These are phyloP conservation scores for Graphilbum fragrans DNA, from an alignment of 2,329 filamentous ascomycete genomes.

Conservation along the genomic window DNA sequence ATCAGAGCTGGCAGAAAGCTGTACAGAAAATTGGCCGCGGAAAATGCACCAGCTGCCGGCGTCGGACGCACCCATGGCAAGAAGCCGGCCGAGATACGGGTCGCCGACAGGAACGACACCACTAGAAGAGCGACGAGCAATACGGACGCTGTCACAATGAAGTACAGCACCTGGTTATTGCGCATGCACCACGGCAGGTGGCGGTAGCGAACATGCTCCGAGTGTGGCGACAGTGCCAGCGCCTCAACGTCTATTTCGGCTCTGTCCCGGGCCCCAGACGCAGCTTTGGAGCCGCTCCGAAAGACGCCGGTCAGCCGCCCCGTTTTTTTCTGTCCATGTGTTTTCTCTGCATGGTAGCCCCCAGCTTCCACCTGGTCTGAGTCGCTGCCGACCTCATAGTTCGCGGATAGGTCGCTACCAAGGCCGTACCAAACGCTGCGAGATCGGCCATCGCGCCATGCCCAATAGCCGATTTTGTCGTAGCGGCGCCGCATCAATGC, in stretches of 20 bases:
- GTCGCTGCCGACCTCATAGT: constrained; percentile 6
- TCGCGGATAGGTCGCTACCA: constrained; percentile 32
- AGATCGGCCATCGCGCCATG: constrained; percentile 47
- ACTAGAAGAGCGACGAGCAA: constrained; percentile 61
- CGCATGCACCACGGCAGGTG: constrained; percentile 70
- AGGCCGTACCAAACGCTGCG: constrained; percentile 67
- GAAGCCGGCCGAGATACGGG: constrained; percentile 58
- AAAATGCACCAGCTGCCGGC: constrained; percentile 56
- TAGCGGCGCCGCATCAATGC: constrained; percentile 43
- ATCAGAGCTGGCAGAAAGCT: constrained; percentile 59
- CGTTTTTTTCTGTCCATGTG: not conserved
- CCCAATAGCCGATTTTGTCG: constrained; percentile 81
- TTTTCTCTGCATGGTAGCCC: constrained; percentile 1
- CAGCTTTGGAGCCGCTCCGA: too few relatives aligned
- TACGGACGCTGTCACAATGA: constrained; percentile 45
- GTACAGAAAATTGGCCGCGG: constrained; percentile 79
- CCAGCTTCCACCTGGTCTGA: constrained; percentile 2
- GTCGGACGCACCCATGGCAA: constrained; percentile 51
- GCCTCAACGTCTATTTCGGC: constrained; percentile 19
- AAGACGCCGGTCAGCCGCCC: not conserved
- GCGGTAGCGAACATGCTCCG: constrained; percentile 42
- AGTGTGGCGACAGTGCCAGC: constrained; percentile 28
- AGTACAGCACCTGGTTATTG: constrained; percentile 52
- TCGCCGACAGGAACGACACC: constrained; percentile 64
- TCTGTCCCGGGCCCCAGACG: constrained; percentile 8